These are phyloP conservation scores for Acer campestre DNA, from an alignment of 345 rosid species.

Conservation along the genomic window DNA sequence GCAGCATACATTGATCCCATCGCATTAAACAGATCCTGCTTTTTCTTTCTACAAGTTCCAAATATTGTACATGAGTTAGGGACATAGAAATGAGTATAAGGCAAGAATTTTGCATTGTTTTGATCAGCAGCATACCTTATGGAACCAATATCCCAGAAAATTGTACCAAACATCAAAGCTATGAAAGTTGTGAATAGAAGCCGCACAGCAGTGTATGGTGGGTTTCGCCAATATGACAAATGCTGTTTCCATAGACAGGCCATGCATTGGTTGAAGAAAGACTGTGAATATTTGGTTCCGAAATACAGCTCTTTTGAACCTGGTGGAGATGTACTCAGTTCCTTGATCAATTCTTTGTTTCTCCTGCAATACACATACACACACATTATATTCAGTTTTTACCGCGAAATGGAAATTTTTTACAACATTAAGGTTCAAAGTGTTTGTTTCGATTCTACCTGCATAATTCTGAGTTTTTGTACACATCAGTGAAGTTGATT, in stretches of 20 bases:
- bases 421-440: neutral
- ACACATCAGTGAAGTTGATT: slow-evolving; percentile 42
- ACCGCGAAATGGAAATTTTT: neutral
- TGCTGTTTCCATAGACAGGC: slow-evolving; percentile 75
- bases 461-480: slow-evolving; percentile 52
- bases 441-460: slow-evolving; percentile 28
- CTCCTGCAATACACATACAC: slow-evolving; percentile 37
- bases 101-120: neutral
- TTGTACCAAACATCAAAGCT: slow-evolving; percentile 67
- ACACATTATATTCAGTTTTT: neutral
- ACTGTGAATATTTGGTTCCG: slow-evolving; percentile 46
- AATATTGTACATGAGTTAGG: neutral
- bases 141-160: slow-evolving; percentile 67
- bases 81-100: neutral
- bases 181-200: slow-evolving; percentile 52
- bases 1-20: slow-evolving; percentile 74
- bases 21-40: slow-evolving; percentile 60
- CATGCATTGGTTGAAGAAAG: slow-evolving; percentile 47
- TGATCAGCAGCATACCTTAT: slow-evolving; percentile 38
- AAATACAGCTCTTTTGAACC: slow-evolving; percentile 52
- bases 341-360: slow-evolving; percentile 57
- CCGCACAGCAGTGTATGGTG: slow-evolving; percentile 53
- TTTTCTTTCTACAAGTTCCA: slow-evolving; percentile 32
- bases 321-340: slow-evolving; percentile 43
- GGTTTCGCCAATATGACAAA: slow-evolving; percentile 67